Base-by-base conservation (phyloP, 306 rosid species). In the Morella rubra region DNA sequence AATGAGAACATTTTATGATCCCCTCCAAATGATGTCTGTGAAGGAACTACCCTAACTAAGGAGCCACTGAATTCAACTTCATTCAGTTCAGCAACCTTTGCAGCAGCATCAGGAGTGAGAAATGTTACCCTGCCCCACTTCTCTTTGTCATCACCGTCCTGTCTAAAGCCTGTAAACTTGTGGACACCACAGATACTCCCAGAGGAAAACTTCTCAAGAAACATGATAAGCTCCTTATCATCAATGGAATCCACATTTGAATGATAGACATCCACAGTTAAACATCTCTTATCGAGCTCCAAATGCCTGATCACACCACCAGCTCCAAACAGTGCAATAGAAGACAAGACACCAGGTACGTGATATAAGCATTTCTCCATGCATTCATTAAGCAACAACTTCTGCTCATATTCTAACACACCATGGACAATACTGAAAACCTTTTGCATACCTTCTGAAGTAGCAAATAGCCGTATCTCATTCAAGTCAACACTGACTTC, bases 271-370 rank as follows among this genome's bases (percentile, higher is more conserved):
- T 95, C 93, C 79, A 95, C 88, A 75, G 91, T 87, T 88, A 91
- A 84, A 79, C 76, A 90, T 74, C 89, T 87, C 76, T 91, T 92
- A 65, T 84, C 89, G 86, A 91, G 91, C 81, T 95, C 97, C 85
- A 95, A 79, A 87, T 92, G 96, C 89, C 86, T 92, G 86, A 95
- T 91, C 87, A 83, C 88, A 64, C 89, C 99, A 81, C 99, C 99
- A 58, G 93, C 86, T 73, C 99, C 99, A 83, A 95, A 89, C 83
- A 95, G 78, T 27, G 98, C 98, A 32, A 89, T 73, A 27, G 98
- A 78, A 61, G 97, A 82, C 22, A 84, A 75, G 75, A 80, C 69
- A 64, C 88, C 90, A 66, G 92, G 72, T 74, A 97, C 93, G 68
- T 81, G 89, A 84, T 88, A 92, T 77, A 95, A 84, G 78, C 62